phyloP scores from a whole-genome alignment of 1,284 basidiomycete genomes.

The Ustilago esculenta region DNA sequence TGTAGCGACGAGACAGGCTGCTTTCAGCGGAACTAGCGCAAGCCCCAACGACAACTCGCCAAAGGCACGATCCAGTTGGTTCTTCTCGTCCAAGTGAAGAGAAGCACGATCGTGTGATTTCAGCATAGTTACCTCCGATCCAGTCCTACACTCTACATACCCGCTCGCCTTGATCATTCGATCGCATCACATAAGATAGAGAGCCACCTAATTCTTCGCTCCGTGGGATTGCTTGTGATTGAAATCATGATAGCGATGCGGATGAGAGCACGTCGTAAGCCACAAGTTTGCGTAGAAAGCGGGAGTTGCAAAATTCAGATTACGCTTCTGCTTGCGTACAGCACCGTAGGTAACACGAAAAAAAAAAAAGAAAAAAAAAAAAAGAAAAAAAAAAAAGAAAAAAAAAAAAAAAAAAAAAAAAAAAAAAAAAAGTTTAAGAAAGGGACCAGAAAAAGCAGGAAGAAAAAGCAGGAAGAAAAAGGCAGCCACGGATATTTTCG shows the following conservation, averaged over 20 bases:
- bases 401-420: too few relatives aligned
- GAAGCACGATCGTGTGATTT: too few relatives aligned
- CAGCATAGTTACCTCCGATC: background rate
- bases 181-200: constrained; percentile 11
- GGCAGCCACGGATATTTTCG: constrained; percentile 22
- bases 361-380: background rate
- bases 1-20: constrained; percentile 37
- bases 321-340: too few relatives aligned
- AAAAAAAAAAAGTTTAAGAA: too few relatives aligned
- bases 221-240: background rate
- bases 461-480: background rate
- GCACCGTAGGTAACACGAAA: too few relatives aligned
- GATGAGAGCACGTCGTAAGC: too few relatives aligned
- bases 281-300: too few relatives aligned
- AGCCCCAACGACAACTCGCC: constrained; percentile 47
- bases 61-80: constrained; percentile 55
- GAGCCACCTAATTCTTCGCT: background rate
- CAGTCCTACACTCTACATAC: constrained; percentile 9
- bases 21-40: constrained; percentile 14
- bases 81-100: constrained; percentile 57
- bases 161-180: constrained; percentile 9
- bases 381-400: background rate
- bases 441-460: too few relatives aligned
- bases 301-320: too few relatives aligned
- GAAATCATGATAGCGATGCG: background rate